Evolutionary conservation across 768 basidiomycete genomes (phyloP).

Genomic region (Boletus sp.): DNA sequence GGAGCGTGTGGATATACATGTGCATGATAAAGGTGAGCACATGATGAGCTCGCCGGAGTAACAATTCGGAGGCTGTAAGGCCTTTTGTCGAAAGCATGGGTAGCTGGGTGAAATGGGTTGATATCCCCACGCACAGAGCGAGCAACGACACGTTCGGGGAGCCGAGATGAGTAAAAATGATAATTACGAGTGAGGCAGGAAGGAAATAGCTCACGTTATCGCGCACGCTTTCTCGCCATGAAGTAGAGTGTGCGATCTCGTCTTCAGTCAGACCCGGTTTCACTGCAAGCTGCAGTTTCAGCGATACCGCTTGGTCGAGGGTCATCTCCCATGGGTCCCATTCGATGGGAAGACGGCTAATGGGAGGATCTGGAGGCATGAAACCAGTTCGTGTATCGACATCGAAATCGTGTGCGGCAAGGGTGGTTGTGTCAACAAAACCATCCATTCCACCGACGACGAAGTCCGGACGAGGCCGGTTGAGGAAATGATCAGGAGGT

Average conservation of each 20-base stretch:
- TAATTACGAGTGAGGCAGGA: background rate
- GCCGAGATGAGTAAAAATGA: background rate
- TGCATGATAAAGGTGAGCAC: conserved; percentile 73
- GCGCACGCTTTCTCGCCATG: conserved; percentile 53
- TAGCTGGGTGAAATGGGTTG: conserved; percentile 40
- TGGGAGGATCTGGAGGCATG: conserved; percentile 77
- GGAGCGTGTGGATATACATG: conserved; percentile 70
- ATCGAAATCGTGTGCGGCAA: conserved; percentile 86
- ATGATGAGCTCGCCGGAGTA: conserved; percentile 68
- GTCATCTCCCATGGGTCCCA: conserved; percentile 75
- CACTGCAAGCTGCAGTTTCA: conserved; percentile 52
- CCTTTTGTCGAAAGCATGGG: conserved; percentile 46
- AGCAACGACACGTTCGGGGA: background rate
- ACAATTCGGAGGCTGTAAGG: conserved; percentile 48
- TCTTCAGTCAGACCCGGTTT: conserved; percentile 38
- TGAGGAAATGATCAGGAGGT: conserved; percentile 33
- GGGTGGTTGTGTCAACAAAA: conserved; percentile 52
- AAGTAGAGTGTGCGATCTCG: conserved; percentile 41
- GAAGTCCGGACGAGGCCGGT: conserved; percentile 33
- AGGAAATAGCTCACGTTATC: conserved; percentile 37
- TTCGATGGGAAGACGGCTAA: conserved; percentile 51
- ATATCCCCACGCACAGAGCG: background rate
- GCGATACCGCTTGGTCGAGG: conserved; percentile 47
- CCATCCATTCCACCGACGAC: conserved; percentile 22
- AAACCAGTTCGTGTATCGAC: conserved; percentile 90